These are phyloP conservation scores for Monosporascus sp. DNA, from an alignment of 2,329 filamentous ascomycete genomes.

Conservation along the genomic window DNA sequence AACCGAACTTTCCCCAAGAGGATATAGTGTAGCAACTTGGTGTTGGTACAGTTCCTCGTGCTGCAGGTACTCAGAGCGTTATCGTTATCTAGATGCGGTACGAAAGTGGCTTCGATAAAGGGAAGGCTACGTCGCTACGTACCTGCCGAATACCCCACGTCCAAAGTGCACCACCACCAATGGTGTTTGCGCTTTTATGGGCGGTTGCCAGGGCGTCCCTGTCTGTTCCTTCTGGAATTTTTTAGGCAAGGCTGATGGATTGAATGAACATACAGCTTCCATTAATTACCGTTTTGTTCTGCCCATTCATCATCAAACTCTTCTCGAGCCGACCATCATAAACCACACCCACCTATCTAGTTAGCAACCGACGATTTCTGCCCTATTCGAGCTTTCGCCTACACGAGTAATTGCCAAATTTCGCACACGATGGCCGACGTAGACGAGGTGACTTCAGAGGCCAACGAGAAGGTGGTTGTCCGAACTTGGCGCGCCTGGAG, in stretches of 20 bases:
- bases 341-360: not conserved
- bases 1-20: not conserved
- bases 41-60: too few relatives aligned
- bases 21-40: not conserved
- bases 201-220: not conserved
- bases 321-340: too few relatives aligned
- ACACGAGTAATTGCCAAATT: not conserved
- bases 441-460: conserved; percentile 26
- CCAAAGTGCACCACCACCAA: not conserved
- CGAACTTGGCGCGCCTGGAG: conserved; percentile 91
- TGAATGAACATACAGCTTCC: not conserved
- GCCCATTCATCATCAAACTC: not conserved
- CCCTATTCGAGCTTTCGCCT: not conserved
- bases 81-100: not conserved
- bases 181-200: too few relatives aligned
- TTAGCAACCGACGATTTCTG: not conserved
- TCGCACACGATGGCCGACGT: conserved; percentile 39
- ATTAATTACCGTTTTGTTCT: not conserved
- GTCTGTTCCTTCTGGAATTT: not conserved
- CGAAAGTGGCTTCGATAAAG: too few relatives aligned
- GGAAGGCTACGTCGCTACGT: not conserved
- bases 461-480: conserved; percentile 48
- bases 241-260: conserved; percentile 2
- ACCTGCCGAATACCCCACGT: not conserved
- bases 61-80: too few relatives aligned